phyloP scores from a whole-genome alignment of 75 land plant species.

The Azolla pinnata region DNA sequence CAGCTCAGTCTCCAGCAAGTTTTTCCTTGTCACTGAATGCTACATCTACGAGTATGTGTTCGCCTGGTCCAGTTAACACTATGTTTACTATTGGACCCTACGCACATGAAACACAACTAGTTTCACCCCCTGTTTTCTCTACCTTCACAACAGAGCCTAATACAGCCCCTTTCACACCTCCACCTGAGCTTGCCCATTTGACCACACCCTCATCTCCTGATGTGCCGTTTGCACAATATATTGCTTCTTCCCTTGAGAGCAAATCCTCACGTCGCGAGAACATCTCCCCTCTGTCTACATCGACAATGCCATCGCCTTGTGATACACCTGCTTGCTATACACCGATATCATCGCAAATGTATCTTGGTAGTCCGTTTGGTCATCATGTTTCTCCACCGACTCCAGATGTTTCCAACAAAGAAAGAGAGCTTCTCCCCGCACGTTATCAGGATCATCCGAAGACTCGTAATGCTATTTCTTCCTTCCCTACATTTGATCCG shows the following conservation, averaged over 20 bases:
- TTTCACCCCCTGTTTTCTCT: slow-evolving; percentile 80
- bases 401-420: too few relatives aligned
- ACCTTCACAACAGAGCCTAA: slow-evolving; percentile 83
- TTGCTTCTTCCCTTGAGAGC: slow-evolving; percentile 49
- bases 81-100: slow-evolving; percentile 74
- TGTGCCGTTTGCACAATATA: slow-evolving; percentile 85
- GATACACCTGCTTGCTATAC: slow-evolving; percentile 55
- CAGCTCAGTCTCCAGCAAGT: slow-evolving; percentile 60
- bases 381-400: slow-evolving; percentile 61
- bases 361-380: slow-evolving; percentile 83
- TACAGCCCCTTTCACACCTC: slow-evolving; percentile 92
- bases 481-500: slow-evolving; percentile 5
- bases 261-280: slow-evolving; percentile 31
- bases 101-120: slow-evolving; percentile 73
- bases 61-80: slow-evolving; percentile 45
- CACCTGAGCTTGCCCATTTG: slow-evolving; percentile 71
- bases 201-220: slow-evolving; percentile 96
- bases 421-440: too few relatives aligned
- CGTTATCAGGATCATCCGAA: too few relatives aligned
- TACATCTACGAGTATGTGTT: slow-evolving; percentile 40
- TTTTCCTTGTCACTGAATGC: slow-evolving; percentile 30
- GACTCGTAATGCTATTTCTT: not conserved
- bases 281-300: slow-evolving; percentile 26
- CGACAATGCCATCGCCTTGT: slow-evolving; percentile 40
- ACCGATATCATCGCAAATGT: slow-evolving; percentile 48